phyloP scores from a whole-genome alignment of 257 asterid genomes.

The Echium plantagineum region DNA sequence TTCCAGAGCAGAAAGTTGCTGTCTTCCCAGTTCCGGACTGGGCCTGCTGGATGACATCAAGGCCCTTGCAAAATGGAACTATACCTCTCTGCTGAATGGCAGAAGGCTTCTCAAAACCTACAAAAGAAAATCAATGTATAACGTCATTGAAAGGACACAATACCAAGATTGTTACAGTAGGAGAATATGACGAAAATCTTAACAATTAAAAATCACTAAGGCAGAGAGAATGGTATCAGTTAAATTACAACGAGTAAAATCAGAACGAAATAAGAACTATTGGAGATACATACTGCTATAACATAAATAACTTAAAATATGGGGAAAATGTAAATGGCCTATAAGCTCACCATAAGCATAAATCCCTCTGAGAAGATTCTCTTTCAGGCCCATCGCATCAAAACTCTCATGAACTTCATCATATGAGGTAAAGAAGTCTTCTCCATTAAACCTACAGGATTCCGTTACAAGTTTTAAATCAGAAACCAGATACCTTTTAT shows the following conservation, averaged over 20 bases:
- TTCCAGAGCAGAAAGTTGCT: slow-evolving; percentile 82
- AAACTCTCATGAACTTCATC: slow-evolving; percentile 30
- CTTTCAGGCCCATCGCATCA: slow-evolving; percentile 28
- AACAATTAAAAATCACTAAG: too few relatives aligned
- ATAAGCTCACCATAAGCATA: slow-evolving; percentile 23
- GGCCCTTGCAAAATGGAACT: slow-evolving; percentile 74
- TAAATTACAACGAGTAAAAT: too few relatives aligned
- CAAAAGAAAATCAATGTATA: not conserved
- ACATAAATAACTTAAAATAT: too few relatives aligned
- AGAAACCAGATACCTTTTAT: too few relatives aligned
- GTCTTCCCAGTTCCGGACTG: slow-evolving; percentile 84
- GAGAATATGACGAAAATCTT: too few relatives aligned
- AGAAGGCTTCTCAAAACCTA: slow-evolving; percentile 90
- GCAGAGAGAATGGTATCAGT: too few relatives aligned
- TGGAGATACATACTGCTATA: too few relatives aligned
- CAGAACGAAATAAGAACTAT: too few relatives aligned
- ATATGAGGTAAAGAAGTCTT: slow-evolving; percentile 27
- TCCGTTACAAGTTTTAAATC: not conserved
- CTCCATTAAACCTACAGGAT: slow-evolving; percentile 22
- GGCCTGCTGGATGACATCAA: slow-evolving; percentile 83
- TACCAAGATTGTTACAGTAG: too few relatives aligned
- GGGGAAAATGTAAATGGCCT: too few relatives aligned
- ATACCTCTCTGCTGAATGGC: slow-evolving; percentile 92
- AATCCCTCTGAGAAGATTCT: slow-evolving; percentile 30
- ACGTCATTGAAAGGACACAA: too few relatives aligned